Base-by-base conservation (phyloP, 257 asterid genomes). In the Lantana camara region DNA sequence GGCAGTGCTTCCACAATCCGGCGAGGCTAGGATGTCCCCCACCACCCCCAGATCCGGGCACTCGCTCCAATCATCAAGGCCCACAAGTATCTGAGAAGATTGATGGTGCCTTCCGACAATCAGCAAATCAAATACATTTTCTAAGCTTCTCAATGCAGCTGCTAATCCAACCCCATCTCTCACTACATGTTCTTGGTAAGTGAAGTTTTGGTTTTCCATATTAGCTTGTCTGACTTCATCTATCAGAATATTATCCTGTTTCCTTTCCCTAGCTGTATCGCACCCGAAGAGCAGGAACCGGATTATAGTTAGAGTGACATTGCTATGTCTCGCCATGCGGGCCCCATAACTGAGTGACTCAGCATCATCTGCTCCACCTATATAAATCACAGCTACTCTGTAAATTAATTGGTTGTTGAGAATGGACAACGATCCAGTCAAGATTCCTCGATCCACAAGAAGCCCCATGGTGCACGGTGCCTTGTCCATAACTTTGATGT, bases 321-420 rank as follows among this genome's bases (percentile, higher is more conserved):
- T 71, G 14, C 34, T 27, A 41, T 72, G 90, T 30, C 75, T 60
- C 12, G 23, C 82, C 81, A 83, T 74, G 1, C 86, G 79, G 1
- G 76, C 70, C 1, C 79, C 86, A 15, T 83, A 80, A 57, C 59
- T 67, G 41, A 83, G 76, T 0, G 86, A 67, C 64, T 83, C 90
- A 9, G 83, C 81, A 23, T 83, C 90, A 35, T 83, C 90, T 1
- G 76, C 54, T 22, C 90, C 90, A 19, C 85, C 86, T 5, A 83
- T 80, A 71, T 70, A 80, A 35, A 83, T 71, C 32, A 73, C 72
- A 4, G 69, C 86, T 0, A 78, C 81, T 13, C 57, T 74, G 51
- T 53, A 83, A 13, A 48, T 50, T 0, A 64, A 51, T 20, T 73
- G 79, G 14, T 42, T 63, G 71, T 73, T 78, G 21, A 83, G 54